Percentiles rank a stretch among this genome's conserved stretches.
Conservation (phyloP, 179 eudicot species). For the Silene coronaria region DNA sequence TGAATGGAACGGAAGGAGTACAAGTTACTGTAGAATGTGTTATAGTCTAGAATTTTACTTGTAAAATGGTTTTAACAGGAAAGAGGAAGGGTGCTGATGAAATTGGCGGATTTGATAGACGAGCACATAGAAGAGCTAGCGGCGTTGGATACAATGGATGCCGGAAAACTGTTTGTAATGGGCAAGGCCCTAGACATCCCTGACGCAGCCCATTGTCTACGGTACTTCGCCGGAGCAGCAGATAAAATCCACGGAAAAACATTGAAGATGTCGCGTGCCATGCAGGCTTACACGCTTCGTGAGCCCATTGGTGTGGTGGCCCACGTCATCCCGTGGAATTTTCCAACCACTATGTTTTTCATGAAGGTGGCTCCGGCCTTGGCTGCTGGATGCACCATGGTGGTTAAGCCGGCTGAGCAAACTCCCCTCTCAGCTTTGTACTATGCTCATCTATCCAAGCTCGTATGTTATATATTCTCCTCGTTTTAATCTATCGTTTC, state of each 20-base stretch:
- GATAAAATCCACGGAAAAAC: constrained; percentile 83
- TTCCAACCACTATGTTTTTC: constrained; percentile 48
- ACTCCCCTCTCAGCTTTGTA: constrained; percentile 73
- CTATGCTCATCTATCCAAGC: constrained; percentile 60
- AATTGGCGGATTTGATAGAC: constrained; percentile 57
- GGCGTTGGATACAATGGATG: constrained; percentile 60
- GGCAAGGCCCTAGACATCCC: constrained; percentile 52
- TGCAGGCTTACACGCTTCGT: constrained; percentile 61
- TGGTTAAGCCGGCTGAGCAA: constrained; percentile 87
- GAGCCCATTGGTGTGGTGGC: constrained; percentile 78
- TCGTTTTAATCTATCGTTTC: too few relatives aligned
- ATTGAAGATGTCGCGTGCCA: constrained; percentile 52
- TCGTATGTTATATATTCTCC: constrained; percentile 28
- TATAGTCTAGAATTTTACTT: too few relatives aligned
- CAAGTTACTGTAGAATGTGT: too few relatives aligned
- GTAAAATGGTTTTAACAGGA: constrained; percentile 31
- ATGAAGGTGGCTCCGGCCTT: constrained; percentile 60
- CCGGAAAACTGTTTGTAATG: constrained; percentile 42
- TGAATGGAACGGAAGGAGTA: too few relatives aligned
- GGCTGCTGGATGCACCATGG: constrained; percentile 82
- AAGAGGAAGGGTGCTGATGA: constrained; percentile 58
- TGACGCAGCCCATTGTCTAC: constrained; percentile 28
- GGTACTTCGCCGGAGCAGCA: constrained; percentile 85
- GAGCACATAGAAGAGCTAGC: constrained; percentile 61
- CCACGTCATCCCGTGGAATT: constrained; percentile 76